Evolutionary conservation across 805 yeast genomes (phyloP), one percentile per base, ranked within the genome.

Genomic region (Kodamaea kakaduensis): DNA sequence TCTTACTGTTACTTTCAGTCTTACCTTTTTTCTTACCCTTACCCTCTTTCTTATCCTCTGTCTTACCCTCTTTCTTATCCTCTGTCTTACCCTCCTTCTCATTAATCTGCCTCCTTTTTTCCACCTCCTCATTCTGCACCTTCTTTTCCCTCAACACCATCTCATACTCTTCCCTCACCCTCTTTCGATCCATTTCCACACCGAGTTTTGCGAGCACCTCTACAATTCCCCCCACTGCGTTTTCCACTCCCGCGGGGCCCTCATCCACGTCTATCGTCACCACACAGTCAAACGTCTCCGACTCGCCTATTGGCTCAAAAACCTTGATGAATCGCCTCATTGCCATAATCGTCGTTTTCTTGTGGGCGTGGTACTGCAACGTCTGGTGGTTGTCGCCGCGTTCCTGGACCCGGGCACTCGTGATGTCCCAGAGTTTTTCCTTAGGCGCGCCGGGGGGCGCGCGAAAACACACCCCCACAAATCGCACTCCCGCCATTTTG

Each of bases 381-480:
- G 88, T 76, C 52, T 84, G 95, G 54, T 90, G 98, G 43, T 84
- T 81, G 52, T 87, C 87, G 2, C 96, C 96, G 45, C 98, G 70
- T 2, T 52, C 50, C 4, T 67, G 31, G 0, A 89, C 81, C 37
- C 97, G 68, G 0, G 61, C 53, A 7, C 61, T 56, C 0, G 96
- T 84, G 0, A 78, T 38, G 2, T 63, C 45, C 71, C 76, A 80
- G 45, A 6, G 54, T 16, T n/a, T 33, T n/a, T 33, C 36, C 17
- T 41, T 32, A 8, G 18, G 29, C 9, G 31, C 23, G 10, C 32
- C 69, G n/a, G n/a, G n/a, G n/a, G n/a, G n/a, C n/a, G n/a, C n/a
- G 9, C 78, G 54, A 52, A 84, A 89, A 42, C 85, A 78, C 29
- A 88, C 52, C 15, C 85, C 84, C 17, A 90, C 69, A 34, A 76